These are phyloP conservation scores for Lenzites betulinus DNA, from an alignment of 768 basidiomycete genomes.

Conservation along the genomic window DNA sequence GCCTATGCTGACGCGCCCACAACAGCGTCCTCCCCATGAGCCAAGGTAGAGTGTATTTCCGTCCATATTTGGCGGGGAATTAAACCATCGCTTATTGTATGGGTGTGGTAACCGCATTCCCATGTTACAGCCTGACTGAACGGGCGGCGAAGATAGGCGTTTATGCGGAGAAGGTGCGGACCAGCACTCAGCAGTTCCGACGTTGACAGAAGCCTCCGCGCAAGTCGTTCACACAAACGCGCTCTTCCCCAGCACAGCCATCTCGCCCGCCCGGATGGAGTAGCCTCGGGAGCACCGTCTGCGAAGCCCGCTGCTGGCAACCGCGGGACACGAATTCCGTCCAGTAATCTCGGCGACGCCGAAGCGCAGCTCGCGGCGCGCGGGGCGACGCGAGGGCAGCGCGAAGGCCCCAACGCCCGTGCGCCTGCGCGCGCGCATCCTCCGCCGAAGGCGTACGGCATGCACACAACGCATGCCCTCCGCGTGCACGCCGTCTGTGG, in stretches of 20 bases:
- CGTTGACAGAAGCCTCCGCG: slow-evolving; percentile 1
- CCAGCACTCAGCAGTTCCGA: not conserved
- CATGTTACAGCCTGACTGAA: not conserved
- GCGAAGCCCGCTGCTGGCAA: not conserved
- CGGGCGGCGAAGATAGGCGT: not conserved
- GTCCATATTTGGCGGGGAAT: too few relatives aligned
- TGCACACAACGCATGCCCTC: slow-evolving; percentile 1
- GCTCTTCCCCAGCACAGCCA: slow-evolving; percentile 13
- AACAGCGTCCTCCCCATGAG: too few relatives aligned
- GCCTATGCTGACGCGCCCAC: too few relatives aligned
- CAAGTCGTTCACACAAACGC: slow-evolving; percentile 4
- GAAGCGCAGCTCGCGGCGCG: not conserved
- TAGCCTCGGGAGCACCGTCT: slow-evolving; percentile 11
- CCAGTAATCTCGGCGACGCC: not conserved
- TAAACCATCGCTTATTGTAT: too few relatives aligned
- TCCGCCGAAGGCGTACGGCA: not conserved
- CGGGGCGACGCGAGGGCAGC: not conserved
- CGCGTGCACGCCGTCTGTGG: slow-evolving; percentile 6
- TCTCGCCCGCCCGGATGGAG: slow-evolving; percentile 1
- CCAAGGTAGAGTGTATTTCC: too few relatives aligned
- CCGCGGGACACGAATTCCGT: slow-evolving; percentile 4
- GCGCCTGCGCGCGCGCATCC: not conserved
- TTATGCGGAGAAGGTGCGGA: slow-evolving; percentile 14
- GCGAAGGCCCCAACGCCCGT: not conserved
- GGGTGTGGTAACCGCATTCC: not conserved